Evolutionary conservation across 192 early-diverging fungal genomes (phyloP), one percentile per base, ranked within the genome.

Genomic region (Coemansia sp.): DNA sequence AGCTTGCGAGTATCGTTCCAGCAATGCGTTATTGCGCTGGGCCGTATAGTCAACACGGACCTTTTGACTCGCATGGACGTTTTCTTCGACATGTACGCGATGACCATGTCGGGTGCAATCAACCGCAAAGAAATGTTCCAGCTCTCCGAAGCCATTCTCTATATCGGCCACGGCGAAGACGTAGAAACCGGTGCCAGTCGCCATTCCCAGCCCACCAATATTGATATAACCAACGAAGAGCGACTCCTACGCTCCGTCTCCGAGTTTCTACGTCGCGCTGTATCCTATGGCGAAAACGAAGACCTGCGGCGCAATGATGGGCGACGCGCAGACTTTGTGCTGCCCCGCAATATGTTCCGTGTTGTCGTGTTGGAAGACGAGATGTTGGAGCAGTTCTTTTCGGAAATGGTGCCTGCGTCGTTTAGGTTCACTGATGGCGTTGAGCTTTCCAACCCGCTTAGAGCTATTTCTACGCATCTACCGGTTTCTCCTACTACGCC

Each of bases 321-420:
- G 3, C 2, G 19, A 4, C 31, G 38, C n/a, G 19, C 53, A 11
- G 75, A 76, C 44, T 75, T 76, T 75, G 25, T 58, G 55, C 60
- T 85, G 8, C 69, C 63, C 39, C 68, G 74, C 42, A 78, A 81
- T 23, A 86, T 82, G 66, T 92, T 90, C 74, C 82, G 90, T 34
- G 93, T 97, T 85, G 87, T 94, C 1, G 85, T 95, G n/a, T 77
- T 97, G 63, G 90, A 88, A 17, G 94, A 97, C 72, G 93, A 91
- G 42, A 86, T 89, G 38, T 78, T 98, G n/a, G 92, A 94, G 63
- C 78, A 84, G 31, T 95, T 94, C 62, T 96, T 98, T 72, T 90
- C 93, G 1, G 62, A 64, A 0, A 79, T 76, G 37, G 76, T 84
- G 19, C 77, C 77, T 0, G 68, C 65, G 14, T 79, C 77, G 59